Conservation (phyloP, 345 rosid species). For the Crucihimalaya himalaica region DNA sequence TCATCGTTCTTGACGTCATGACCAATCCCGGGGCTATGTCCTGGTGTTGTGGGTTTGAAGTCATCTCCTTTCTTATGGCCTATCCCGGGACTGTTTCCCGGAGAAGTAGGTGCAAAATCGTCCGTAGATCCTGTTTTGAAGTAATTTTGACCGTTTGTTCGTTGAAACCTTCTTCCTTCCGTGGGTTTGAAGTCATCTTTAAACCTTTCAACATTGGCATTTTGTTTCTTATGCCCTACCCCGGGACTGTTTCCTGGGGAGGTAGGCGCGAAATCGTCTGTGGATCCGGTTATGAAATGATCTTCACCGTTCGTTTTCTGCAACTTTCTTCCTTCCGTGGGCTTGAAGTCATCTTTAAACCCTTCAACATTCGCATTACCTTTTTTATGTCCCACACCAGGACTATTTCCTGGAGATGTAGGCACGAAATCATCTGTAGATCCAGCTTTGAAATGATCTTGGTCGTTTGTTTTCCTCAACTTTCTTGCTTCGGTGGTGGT, state of each 20-base stretch:
- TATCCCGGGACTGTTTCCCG: slow-evolving; percentile 50
- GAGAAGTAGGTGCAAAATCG: slow-evolving; percentile 52
- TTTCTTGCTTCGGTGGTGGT: slow-evolving; percentile 32
- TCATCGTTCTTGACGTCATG: slow-evolving; percentile 43
- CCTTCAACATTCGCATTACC: slow-evolving; percentile 12
- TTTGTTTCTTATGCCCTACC: slow-evolving; percentile 36
- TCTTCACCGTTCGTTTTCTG: slow-evolving; percentile 5
- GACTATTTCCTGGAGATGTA: slow-evolving; percentile 46
- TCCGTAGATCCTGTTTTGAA: slow-evolving; percentile 18
- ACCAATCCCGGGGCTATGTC: slow-evolving; percentile 59
- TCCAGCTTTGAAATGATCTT: slow-evolving; percentile 3
- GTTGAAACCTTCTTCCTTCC: slow-evolving; percentile 14
- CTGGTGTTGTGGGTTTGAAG: slow-evolving; percentile 54
- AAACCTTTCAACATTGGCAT: slow-evolving; percentile 5
- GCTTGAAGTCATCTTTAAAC: slow-evolving; percentile 1
- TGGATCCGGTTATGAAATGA: slow-evolving; percentile 16
- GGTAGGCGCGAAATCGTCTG: slow-evolving; percentile 43
- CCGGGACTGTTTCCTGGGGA: slow-evolving; percentile 51
- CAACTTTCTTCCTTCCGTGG: slow-evolving; percentile 25
- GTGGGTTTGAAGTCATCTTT: slow-evolving; percentile 9
- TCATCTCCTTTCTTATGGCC: slow-evolving; percentile 46
- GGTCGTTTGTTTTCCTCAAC: slow-evolving; percentile 1
- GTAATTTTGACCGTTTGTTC: background rate
- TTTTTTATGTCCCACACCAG: slow-evolving; percentile 39
- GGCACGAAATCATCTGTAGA: slow-evolving; percentile 34